phyloP scores from a whole-genome alignment of 441 rosid genomes.

The Erysimum pusillum region DNA sequence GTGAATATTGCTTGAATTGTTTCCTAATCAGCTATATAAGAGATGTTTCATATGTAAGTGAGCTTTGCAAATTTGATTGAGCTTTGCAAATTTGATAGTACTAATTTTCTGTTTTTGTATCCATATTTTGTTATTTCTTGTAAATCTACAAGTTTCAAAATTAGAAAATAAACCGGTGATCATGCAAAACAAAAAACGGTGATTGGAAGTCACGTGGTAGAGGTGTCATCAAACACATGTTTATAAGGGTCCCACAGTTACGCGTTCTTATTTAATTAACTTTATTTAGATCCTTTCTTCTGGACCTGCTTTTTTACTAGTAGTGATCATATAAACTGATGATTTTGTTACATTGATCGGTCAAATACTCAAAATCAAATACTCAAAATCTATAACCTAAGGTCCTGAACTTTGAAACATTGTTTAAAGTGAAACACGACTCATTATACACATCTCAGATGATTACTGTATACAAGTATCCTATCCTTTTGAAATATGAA shows the following conservation, averaged over 20 bases:
- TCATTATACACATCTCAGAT: not conserved
- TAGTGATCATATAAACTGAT: not conserved
- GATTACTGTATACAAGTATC: not conserved
- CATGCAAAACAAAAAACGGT: not conserved
- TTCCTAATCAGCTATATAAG: no score
- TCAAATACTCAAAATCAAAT: no score
- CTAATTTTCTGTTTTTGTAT: no score
- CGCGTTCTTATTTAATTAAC: conserved; percentile 17
- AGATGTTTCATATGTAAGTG: no score
- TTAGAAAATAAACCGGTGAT: not conserved
- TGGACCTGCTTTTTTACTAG: not conserved
- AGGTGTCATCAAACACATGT: conserved; percentile 36
- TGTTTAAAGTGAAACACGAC: not conserved
- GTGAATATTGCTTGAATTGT: no score
- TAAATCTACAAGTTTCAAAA: no score
- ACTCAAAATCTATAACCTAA: no score
- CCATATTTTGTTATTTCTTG: no score
- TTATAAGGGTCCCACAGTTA: conserved; percentile 25
- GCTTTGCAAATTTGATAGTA: no score
- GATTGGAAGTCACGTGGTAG: conserved; percentile 34
- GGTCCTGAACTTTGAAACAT: conserved; percentile 2
- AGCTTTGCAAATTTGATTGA: no score
- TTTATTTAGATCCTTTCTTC: not conserved
- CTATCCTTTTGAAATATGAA: not conserved
- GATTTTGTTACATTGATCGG: not conserved